These are phyloP conservation scores for Aureobasidium sp. DNA, from an alignment of 2,329 filamentous ascomycete genomes.

Conservation along the genomic window DNA sequence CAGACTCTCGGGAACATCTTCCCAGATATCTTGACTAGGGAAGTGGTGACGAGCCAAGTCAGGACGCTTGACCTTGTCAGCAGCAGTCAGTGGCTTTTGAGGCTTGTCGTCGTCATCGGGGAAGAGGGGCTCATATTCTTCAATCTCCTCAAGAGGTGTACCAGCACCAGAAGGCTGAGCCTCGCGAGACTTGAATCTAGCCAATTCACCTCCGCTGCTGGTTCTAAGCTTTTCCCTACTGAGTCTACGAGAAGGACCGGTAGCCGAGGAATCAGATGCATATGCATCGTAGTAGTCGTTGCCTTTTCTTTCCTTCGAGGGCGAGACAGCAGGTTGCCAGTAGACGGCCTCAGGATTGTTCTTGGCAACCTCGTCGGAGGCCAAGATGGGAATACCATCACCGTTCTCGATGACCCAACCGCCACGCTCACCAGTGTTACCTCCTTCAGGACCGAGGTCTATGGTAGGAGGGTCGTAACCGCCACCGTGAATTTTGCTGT, in stretches of 20 bases:
- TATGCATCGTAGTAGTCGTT: constrained; percentile 49
- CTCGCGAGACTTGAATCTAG: constrained; percentile 49
- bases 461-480: constrained; percentile 49
- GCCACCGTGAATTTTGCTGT: constrained; percentile 39
- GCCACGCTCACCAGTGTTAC: constrained; percentile 40
- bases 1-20: constrained; percentile 83
- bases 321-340: constrained; percentile 76
- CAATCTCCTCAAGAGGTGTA: constrained; percentile 76
- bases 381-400: constrained; percentile 74
- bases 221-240: constrained; percentile 55
- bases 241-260: constrained; percentile 42
- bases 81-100: constrained; percentile 45
- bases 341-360: constrained; percentile 63
- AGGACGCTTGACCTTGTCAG: constrained; percentile 50
- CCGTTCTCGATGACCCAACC: constrained; percentile 52
- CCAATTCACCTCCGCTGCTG: constrained; percentile 44
- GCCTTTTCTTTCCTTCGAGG: constrained; percentile 55
- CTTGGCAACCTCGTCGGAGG: constrained; percentile 78
- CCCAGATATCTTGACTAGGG: constrained; percentile 94
- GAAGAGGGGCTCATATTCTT: constrained; percentile 94
- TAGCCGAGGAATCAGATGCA: constrained; percentile 31
- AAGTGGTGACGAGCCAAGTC: constrained; percentile 57
- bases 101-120: constrained; percentile 61
- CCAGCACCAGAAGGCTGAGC: constrained; percentile 44
- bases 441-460: constrained; percentile 41